phyloP scores from a whole-genome alignment of 257 asterid genomes.

The Solanum ossicruentum region DNA sequence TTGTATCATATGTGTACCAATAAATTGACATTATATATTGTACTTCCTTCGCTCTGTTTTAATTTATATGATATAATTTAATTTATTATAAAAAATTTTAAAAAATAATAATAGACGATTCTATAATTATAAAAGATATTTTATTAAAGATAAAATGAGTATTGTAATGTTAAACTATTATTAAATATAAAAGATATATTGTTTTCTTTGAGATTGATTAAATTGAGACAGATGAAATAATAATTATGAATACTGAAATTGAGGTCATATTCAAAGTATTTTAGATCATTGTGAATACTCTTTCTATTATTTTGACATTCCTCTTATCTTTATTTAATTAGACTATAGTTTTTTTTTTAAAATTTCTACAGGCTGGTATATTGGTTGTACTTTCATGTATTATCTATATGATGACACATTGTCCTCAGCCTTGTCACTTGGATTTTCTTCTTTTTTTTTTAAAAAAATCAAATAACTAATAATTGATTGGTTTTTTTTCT shows the following conservation, averaged over 20 bases:
- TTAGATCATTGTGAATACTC: neutral
- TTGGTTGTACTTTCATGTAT: neutral
- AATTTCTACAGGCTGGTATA: neutral
- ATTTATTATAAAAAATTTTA: no score
- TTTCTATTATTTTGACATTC: neutral
- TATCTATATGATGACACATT: neutral
- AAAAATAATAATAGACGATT: no score
- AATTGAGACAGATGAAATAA: no score
- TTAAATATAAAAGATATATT: no score
- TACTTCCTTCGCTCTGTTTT: neutral
- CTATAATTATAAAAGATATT: no score
- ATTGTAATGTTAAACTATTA: no score
- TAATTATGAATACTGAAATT: neutral
- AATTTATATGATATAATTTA: no score
- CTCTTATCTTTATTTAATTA: neutral
- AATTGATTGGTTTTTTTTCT: neutral
- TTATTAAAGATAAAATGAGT: no score
- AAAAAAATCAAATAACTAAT: neutral
- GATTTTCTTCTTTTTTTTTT: neutral
- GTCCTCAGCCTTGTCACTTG: neutral
- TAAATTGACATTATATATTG: neutral
- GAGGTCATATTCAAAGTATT: neutral
- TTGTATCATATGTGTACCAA: neutral
- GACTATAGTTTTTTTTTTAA: neutral
- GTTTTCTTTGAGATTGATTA: no score